Conservation (phyloP, 805 yeast species). For the Candida tibetensis region DNA sequence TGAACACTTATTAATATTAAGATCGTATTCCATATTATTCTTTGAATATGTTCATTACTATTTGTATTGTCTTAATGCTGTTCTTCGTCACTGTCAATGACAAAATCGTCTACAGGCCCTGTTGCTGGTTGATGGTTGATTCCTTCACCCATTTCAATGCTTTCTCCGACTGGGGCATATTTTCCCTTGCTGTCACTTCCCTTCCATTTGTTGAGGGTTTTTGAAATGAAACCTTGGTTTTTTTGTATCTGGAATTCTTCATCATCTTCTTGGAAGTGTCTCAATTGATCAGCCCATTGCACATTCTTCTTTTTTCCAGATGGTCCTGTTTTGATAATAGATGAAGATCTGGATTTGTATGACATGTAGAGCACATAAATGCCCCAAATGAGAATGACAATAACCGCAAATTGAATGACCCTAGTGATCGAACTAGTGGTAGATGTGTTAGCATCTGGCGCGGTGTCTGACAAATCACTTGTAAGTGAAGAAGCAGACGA, state of each 20-base stretch:
- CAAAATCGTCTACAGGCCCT: constrained; percentile 30
- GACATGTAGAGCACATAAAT: constrained; percentile 36
- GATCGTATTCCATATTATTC: too few species aligned
- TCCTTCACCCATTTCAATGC: constrained; percentile 34
- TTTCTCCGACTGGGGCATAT: constrained; percentile 24
- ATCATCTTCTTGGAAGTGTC: constrained; percentile 33
- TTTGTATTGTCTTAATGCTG: constrained; percentile 6
- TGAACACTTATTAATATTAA: too few species aligned
- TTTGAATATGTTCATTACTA: neutral
- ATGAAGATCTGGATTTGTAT: constrained; percentile 38
- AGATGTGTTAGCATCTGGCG: neutral
- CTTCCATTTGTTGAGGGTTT: constrained; percentile 32
- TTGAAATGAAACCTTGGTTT: constrained; percentile 37
- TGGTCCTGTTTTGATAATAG: constrained; percentile 38
- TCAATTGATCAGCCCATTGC: constrained; percentile 47
- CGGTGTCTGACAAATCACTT: neutral
- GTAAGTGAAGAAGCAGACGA: too few species aligned
- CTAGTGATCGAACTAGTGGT: constrained; percentile 29
- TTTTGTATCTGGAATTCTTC: constrained; percentile 16
- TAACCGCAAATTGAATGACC: constrained; percentile 38
- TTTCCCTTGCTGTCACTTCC: constrained; percentile 24
- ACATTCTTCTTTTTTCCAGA: constrained; percentile 41
- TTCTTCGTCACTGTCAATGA: constrained; percentile 52
- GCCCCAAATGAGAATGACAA: constrained; percentile 40
- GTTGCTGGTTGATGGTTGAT: constrained; percentile 20